Evolutionary conservation across 257 asterid species (phyloP), one percentile per base, ranked within the genome.

Genomic region (Jacaranda copaia): DNA sequence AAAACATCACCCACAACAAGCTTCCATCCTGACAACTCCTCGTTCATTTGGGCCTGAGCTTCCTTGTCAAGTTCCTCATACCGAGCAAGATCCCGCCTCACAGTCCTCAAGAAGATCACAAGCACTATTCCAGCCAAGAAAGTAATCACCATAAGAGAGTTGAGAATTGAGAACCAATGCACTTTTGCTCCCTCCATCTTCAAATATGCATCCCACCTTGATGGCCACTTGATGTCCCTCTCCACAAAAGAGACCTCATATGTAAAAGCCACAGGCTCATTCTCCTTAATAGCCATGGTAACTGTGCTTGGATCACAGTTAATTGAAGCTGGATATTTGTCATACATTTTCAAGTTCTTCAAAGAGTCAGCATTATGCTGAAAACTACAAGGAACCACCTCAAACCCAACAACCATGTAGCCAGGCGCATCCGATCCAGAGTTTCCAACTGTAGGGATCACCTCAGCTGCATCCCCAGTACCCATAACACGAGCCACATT

Each of bases 151-250:
- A 93, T 89, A 2, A 93, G 88, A 48, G 98, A 93, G 83, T 93
- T 91, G 19, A 93, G 81, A 49, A 93, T 93, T 6, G 98, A 93
- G 86, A 93, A 93, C 98, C 98, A 93, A 72, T 93, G 98, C 60
- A 93, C 98, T 77, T 91, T 91, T 5, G 98, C 89, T 20, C 97
- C 98, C 88, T 93, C 98, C 98, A 93, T 91, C 75, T 93, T 91
- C 82, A 93, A 46, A 77, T 93, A 93, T 9, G 98, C 96, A 77
- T 93, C 98, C 98, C 98, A 93, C 64, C 98, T 87, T 1, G 97
- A 91, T 1, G 98, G 98, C 98, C 98, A 93, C 82, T 87, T 93
- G 81, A 89, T 93, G 60, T 93, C 95, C 75, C 95, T 87, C 89
- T 91, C 92, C 75, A 86, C 90, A 69, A 91, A 91, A 3, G 81